Evolutionary conservation across 768 basidiomycete genomes (phyloP).

Genomic region (Termitomyces titanicus): DNA sequence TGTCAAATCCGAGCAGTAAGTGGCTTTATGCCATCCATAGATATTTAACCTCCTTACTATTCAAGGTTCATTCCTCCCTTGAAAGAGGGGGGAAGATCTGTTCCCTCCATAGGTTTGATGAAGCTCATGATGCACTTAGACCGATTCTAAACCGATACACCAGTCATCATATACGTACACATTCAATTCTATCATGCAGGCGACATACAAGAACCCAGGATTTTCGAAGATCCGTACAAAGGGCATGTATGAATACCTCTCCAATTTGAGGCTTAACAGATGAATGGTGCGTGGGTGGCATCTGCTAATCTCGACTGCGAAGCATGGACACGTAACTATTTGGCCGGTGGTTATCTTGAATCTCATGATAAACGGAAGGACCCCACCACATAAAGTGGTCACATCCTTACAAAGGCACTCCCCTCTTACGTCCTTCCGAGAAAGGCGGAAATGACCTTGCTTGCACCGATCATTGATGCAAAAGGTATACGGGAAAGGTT

Average conservation of each 20-base stretch:
- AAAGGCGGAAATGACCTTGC: no score
- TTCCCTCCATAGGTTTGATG: conserved; percentile 19
- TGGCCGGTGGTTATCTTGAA: conserved; percentile 9
- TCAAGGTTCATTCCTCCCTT: conserved; percentile 24
- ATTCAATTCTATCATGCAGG: conserved; percentile 21
- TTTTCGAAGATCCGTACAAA: conserved; percentile 24
- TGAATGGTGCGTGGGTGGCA: conserved; percentile 14
- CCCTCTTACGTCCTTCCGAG: no score
- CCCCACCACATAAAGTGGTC: no score
- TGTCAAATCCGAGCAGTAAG: conserved; percentile 33
- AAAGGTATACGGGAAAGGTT: no score
- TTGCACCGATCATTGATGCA: no score
- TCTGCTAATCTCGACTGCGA: conserved; percentile 18
- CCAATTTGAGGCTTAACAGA: conserved; percentile 16
- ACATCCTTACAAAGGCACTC: no score
- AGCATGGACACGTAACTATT: conserved; percentile 24
- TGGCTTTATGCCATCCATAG: neutral
- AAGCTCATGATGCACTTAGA: conserved; percentile 23
- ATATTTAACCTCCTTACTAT: neutral
- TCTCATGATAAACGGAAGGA: no score
- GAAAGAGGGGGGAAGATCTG: conserved; percentile 19
- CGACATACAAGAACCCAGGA: conserved; percentile 24
- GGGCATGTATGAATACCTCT: conserved; percentile 19
- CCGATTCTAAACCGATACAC: conserved; percentile 25
- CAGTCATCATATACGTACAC: conserved; percentile 21